Base-by-base conservation (phyloP, 805 yeast genomes). In the Ogataea angusta region DNA sequence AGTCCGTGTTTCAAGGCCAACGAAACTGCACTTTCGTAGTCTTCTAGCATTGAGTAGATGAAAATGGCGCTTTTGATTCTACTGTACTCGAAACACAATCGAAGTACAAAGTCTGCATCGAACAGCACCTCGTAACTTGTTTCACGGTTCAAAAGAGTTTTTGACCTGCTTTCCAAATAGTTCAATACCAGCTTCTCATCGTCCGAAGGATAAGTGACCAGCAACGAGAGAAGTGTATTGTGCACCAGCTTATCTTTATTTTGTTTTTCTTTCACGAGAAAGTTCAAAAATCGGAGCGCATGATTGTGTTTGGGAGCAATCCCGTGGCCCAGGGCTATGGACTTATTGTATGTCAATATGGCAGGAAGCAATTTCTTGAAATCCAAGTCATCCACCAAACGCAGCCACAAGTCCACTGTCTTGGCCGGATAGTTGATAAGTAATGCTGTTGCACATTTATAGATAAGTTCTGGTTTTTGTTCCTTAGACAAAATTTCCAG, bases 321-420 rank as follows among this genome's bases (percentile, higher is more conserved):
- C 7, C 65, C 57, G 21, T 53, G 51, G 17, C 56, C 55, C 21
- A 46, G 43, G 15, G 56, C 53, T 42, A 64, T 64, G 35, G 67
- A 70, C 28, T 78, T 74, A 52, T 81, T 80, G 61, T 84, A 88
- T 0, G 80, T 73, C 45, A 89, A 60, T 10, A 91, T 66, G 0
- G 96, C 80, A 2, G 96, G 95, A 2, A 93, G 60, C 16, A 93
- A 67, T 44, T 72, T 77, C 10, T 74, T 72, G 34, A 83, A 81
- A 43, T 85, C 76, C 3, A 91, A 48, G 6, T 56, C 53, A 18
- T 63, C 64, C 0, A 69, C 53, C 30, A 81, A 58, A 36, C 80
- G 72, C 54, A 85, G 73, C 97, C 97, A 93, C 0, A 85, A 70
- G 37, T 82, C 83, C 2, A 86, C 78, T 0, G 96, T 87, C 10